phyloP scores from a whole-genome alignment of 129 eudicot species.

The Flaveria bidentis region DNA sequence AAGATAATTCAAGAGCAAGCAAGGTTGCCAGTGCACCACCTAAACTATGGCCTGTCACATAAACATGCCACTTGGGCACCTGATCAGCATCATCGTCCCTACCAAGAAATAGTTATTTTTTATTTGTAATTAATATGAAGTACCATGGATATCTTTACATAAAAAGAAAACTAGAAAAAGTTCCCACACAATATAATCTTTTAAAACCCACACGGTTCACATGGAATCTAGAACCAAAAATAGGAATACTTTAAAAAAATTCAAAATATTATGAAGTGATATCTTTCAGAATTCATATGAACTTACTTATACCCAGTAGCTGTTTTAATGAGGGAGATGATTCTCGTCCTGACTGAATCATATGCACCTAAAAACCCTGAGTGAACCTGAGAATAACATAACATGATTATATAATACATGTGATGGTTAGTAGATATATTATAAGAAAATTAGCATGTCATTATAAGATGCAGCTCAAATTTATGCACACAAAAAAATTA shows the following conservation, averaged over 20 bases:
- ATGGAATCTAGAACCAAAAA: neutral
- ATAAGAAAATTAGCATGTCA: constrained; percentile 10
- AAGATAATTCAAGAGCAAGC: constrained; percentile 93
- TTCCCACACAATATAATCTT: neutral
- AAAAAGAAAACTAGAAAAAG: neutral
- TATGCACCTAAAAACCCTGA: constrained; percentile 94
- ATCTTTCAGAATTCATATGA: constrained; percentile 1
- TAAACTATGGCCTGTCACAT: constrained; percentile 94
- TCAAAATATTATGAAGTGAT: neutral
- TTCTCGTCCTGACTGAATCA: constrained; percentile 90
- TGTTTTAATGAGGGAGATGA: constrained; percentile 69
- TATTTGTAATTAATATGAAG: constrained; percentile 1
- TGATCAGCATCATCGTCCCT: constrained; percentile 57
- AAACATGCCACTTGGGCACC: constrained; percentile 78
- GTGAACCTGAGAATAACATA: constrained; percentile 65
- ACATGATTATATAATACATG: constrained; percentile 3
- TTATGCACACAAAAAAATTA: neutral
- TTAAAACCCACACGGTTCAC: constrained; percentile 13
- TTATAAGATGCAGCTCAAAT: neutral
- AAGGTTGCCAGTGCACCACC: constrained; percentile 98
- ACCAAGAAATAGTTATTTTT: constrained; percentile 12
- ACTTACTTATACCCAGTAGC: constrained; percentile 64
- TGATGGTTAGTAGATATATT: neutral
- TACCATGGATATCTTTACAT: neutral
- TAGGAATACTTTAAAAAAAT: neutral